Base-by-base conservation (phyloP, 1,284 basidiomycete genomes). In the Xerocomus amazonicus region DNA sequence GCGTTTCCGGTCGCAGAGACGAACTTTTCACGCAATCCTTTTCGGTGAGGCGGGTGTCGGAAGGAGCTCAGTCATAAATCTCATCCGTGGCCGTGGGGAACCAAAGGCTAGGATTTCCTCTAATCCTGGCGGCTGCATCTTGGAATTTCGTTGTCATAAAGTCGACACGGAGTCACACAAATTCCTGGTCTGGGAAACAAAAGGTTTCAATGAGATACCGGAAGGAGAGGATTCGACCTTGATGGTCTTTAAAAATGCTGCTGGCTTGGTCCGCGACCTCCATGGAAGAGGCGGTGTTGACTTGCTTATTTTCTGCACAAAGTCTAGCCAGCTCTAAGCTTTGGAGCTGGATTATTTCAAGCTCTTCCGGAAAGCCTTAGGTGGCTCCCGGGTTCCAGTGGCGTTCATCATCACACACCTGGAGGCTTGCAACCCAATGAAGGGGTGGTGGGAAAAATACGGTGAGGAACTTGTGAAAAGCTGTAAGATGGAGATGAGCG, bases 251-350 rank as follows among this genome's bases (percentile, higher is more conserved):
- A 51, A 60, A 12, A 59, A 69, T n/a, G 66, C 73, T n/a, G 67
- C 62, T 40, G 47, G 49, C 1, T 57, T 76, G 14, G 53, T 76
- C 27, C 56, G 51, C 8, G 58, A 55, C 14, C 56, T 75, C n/a
- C 52, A 61, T 3, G 14, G 13, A 6, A 48, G 44, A 32, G 67
- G 59, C 8, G 72, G 71, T 1, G 53, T 74, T 31, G 66, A 62
- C 53, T 58, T 74, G 38, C 66, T 75, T 19, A 54, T 75, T 13
- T 72, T 69, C 42, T 70, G 68, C 61, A 69, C 69, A 29, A 57
- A 60, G 13, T 45, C 41, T 0, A 53, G 62, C 6, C 60, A 68
- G 28, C 59, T 76, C 43, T 50, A 51, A 12, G 45, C 49, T 1
- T 59, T 63, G 16, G 55, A 62, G 40, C 41, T 61, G 44, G 56